Base-by-base conservation (phyloP, 2,329 filamentous ascomycete genomes). In the Chaetomium strumarium region DNA sequence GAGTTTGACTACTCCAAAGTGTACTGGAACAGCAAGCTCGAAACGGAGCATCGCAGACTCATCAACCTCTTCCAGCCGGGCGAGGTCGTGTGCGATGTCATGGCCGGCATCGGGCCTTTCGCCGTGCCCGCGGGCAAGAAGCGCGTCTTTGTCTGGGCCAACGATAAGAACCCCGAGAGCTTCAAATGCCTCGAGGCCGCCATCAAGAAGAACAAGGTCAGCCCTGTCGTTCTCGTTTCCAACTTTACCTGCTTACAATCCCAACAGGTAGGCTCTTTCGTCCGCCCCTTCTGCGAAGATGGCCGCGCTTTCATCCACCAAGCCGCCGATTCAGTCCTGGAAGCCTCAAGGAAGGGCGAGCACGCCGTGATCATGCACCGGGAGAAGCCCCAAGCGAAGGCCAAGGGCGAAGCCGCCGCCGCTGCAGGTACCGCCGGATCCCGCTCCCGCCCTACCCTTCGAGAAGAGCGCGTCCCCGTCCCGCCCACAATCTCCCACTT, bases 41-140 rank as follows among this genome's bases (percentile, higher is more conserved):
- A 95, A 63, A 88, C 84, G 0, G 93, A 99, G 70, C 93, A 99
- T 70, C 83, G 85, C 58, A 79, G 93, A 3, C 75, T 97, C 14
- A 82, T 92, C 54, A 74, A 78, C 48, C 72, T 85, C 50, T 96
- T 97, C 74, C 73, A 81, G 51, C 83, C 86, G 7, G 91, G 93
- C 37, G 88, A 97, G 65, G 90, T 90, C 3, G 88, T 97, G 1
- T 93, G 86, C 72, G 93, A 99, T 69, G 86, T 96, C 59, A 99
- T 97, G 92, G 92, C 91, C 0, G 93, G 93, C 40, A 91, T 99
- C 46, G 93, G 93, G 0, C 93, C 93, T 0, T 99, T 99, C 68
- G 91, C 92, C 19, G 78, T 96, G 3, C 93, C 93, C 0, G 90
- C 92, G 0, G 93, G 89, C 14, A 95, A 88, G 73, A 92, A 87